phyloP scores from a whole-genome alignment of 257 asterid species.

The Cinchona pubescens region DNA sequence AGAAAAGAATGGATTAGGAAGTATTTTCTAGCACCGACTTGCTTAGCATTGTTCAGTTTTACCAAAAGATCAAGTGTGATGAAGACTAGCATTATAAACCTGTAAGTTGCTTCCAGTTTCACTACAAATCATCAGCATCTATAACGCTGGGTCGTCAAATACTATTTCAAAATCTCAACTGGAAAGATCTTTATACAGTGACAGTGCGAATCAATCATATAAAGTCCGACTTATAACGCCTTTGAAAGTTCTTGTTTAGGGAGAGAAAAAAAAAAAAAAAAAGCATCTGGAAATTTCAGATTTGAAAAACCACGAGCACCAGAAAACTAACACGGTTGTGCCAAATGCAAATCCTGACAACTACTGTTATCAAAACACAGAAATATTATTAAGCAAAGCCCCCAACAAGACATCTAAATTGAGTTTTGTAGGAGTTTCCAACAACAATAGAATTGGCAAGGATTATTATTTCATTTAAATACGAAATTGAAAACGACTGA shows the following conservation, averaged over 20 bases:
- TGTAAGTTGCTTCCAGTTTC: neutral
- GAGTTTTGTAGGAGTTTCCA: neutral
- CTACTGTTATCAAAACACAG: neutral
- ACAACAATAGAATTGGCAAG: neutral
- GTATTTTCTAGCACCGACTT: neutral
- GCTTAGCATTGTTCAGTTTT: neutral
- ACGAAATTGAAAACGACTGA: neutral
- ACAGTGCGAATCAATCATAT: neutral
- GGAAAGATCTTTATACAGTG: neutral
- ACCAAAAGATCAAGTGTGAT: neutral
- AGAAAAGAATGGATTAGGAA: neutral
- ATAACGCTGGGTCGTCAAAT: no score
- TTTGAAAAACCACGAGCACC: no score
- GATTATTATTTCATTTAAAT: neutral
- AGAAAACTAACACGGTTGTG: neutral
- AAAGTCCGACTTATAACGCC: neutral
- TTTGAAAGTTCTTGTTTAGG: no score
- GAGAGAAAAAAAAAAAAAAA: no score
- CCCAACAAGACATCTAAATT: neutral
- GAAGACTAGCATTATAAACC: neutral
- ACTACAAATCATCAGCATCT: no score
- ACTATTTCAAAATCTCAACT: neutral
- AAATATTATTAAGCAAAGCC: no score
- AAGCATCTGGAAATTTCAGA: neutral
- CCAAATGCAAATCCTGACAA: neutral